A percentile compares a stretch with the other conserved stretches of the same genome.
These are phyloP conservation scores for Lasiodiplodia theobromae DNA, from an alignment of 2,329 filamentous ascomycete genomes.

Conservation along the genomic window DNA sequence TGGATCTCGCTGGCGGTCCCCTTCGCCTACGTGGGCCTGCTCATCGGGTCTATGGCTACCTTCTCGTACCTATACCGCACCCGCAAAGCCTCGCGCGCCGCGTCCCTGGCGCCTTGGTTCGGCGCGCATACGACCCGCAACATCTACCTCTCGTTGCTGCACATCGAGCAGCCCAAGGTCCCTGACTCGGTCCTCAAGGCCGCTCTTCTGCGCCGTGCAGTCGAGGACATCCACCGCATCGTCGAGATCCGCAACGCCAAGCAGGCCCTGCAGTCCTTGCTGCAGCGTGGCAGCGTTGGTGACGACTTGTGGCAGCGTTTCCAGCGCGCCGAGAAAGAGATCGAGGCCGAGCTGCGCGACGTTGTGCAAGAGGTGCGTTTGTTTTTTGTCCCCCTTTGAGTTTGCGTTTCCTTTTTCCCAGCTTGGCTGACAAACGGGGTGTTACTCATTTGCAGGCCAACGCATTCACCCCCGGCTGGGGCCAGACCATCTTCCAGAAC, in stretches of 20 bases:
- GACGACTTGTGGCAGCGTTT: slow-evolving; percentile 97
- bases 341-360: slow-evolving; percentile 93
- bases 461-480: slow-evolving; percentile 86
- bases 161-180: slow-evolving; percentile 73
- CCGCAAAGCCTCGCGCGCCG: slow-evolving; percentile 80
- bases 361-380: slow-evolving; percentile 83
- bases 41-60: slow-evolving; percentile 85
- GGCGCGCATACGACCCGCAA: slow-evolving; percentile 88
- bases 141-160: slow-evolving; percentile 90
- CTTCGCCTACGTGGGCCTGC: slow-evolving; percentile 85
- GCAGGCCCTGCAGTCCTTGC: slow-evolving; percentile 79
- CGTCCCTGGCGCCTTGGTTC: slow-evolving; percentile 94
- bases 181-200: slow-evolving; percentile 88
- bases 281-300: slow-evolving; percentile 91
- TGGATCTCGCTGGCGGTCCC: slow-evolving; percentile 88
- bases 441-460: slow-evolving; percentile 71
- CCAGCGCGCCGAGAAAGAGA: slow-evolving; percentile 91
- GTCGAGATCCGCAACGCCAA: slow-evolving; percentile 89
- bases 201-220: slow-evolving; percentile 84
- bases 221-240: slow-evolving; percentile 91
- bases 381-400: too few relatives aligned
- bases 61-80: slow-evolving; percentile 95
- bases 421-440: slow-evolving; percentile 33
- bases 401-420: background rate
- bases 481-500: slow-evolving; percentile 93